These are phyloP conservation scores for Pichia nakasei DNA, from an alignment of 805 yeast genomes.

Conservation along the genomic window DNA sequence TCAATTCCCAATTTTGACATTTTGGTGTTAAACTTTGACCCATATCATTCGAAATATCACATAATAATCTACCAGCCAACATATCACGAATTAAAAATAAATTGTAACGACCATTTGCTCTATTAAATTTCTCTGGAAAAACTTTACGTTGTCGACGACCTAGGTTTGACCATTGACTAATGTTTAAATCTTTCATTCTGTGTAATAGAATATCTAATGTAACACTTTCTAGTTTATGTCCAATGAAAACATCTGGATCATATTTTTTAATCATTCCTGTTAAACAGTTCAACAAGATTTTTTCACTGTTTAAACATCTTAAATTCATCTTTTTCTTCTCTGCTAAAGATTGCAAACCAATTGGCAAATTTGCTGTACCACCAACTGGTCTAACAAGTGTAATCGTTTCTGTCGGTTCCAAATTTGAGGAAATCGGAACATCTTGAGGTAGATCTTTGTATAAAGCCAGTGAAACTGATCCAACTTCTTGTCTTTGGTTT, in stretches of 20 bases:
- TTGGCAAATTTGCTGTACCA: conserved; percentile 53
- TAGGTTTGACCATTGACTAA: conserved; percentile 69
- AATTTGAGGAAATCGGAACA: conserved; percentile 54
- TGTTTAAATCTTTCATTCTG: conserved; percentile 65
- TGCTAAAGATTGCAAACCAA: conserved; percentile 60
- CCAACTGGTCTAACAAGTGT: conserved; percentile 80
- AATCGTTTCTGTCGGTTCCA: conserved; percentile 50
- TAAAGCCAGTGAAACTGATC: conserved; percentile 70
- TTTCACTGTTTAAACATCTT: conserved; percentile 63
- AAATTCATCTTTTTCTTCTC: conserved; percentile 43
- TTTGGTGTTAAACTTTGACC: conserved; percentile 87
- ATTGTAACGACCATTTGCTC: conserved; percentile 41
- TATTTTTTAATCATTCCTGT: conserved; percentile 56
- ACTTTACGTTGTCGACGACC: conserved; percentile 73
- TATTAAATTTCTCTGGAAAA: conserved; percentile 72
- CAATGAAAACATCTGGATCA: conserved; percentile 91
- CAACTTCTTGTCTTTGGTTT: conserved; percentile 76
- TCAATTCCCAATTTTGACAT: conserved; percentile 90
- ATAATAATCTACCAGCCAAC: conserved; percentile 75
- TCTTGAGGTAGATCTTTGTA: conserved; percentile 67
- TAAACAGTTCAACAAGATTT: conserved; percentile 62
- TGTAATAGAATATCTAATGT: conserved; percentile 74
- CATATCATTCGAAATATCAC: conserved; percentile 91
- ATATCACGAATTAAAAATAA: conserved; percentile 50
- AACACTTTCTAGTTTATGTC: conserved; percentile 76